A percentile compares a stretch with the other conserved stretches of the same genome.
These are phyloP conservation scores for Hordeum marinum DNA, from an alignment of 176 grass and related monocot species.

Conservation along the genomic window DNA sequence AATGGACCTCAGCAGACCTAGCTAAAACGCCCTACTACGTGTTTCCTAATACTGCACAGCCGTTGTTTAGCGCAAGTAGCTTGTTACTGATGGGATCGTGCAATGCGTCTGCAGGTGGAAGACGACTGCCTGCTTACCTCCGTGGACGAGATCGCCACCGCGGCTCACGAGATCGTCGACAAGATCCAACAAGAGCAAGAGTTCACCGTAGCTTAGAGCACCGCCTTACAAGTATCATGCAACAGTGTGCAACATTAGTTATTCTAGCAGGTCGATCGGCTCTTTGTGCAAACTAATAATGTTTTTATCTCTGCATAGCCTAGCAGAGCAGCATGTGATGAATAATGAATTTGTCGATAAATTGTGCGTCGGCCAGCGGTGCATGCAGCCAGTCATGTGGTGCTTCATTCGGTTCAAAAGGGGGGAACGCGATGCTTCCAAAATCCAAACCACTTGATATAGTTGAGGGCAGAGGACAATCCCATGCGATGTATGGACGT, in stretches of 20 bases:
- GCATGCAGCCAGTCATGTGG: not conserved
- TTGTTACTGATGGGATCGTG: not conserved
- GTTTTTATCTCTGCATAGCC: no score
- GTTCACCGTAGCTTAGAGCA: no score
- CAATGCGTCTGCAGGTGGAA: conserved; percentile 46
- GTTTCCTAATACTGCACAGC: not conserved
- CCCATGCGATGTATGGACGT: conserved; percentile 13
- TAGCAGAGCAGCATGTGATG: no score
- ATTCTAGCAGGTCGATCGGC: no score
- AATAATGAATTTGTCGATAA: not conserved
- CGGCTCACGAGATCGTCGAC: conserved; percentile 60
- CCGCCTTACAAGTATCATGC: no score
- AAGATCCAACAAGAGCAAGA: conserved; percentile 53
- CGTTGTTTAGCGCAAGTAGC: no score
- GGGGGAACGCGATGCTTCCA: not conserved
- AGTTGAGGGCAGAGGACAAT: conserved; percentile 11
- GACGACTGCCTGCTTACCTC: conserved; percentile 67
- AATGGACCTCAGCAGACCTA: conserved; percentile 15
- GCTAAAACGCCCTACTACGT: not conserved
- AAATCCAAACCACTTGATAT: not conserved
- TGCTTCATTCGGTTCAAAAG: not conserved
- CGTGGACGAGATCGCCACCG: conserved; percentile 72
- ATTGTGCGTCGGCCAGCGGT: not conserved
- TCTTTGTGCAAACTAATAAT: no score
- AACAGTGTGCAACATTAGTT: no score